phyloP scores from a whole-genome alignment of 768 basidiomycete genomes.

The Panaeolus papilionaceus region DNA sequence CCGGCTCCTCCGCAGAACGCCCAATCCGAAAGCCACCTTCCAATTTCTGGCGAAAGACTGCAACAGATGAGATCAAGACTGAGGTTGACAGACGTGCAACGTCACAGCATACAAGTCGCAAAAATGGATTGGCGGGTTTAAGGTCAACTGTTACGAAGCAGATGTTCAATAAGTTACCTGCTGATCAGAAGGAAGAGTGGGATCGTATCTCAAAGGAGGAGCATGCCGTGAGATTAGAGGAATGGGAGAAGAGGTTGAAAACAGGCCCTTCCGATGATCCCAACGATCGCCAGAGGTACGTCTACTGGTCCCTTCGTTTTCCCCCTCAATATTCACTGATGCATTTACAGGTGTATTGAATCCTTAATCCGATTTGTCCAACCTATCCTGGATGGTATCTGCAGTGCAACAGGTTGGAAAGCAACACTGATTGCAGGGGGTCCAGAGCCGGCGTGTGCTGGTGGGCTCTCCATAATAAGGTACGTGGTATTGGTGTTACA shows the following conservation, averaged over 20 bases:
- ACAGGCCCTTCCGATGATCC: conserved; percentile 12
- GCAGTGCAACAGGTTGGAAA: too few species aligned
- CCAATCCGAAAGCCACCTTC: not conserved
- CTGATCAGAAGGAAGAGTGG: not conserved
- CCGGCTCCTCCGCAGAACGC: too few species aligned
- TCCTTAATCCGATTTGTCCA: too few species aligned
- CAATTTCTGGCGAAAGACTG: not conserved
- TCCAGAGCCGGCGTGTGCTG: too few species aligned
- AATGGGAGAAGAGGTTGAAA: conserved; percentile 1
- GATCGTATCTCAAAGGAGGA: not conserved
- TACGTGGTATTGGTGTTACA: too few species aligned
- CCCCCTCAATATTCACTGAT: too few species aligned
- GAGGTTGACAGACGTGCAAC: not conserved
- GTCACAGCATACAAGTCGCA: not conserved
- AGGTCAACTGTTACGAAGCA: not conserved
- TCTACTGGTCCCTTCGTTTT: too few species aligned
- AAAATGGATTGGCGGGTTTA: not conserved
- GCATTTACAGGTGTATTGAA: too few species aligned
- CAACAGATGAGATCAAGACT: not conserved
- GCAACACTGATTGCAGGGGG: too few species aligned
- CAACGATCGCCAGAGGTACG: conserved; percentile 19
- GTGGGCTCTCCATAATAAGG: too few species aligned
- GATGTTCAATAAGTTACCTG: conserved; percentile 6
- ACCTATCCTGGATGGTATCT: too few species aligned
- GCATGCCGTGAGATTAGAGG: not conserved